A percentile compares a stretch with the other conserved stretches of the same genome.
Conservation (phyloP, 345 rosid species). For the Linum usitatissimum region DNA sequence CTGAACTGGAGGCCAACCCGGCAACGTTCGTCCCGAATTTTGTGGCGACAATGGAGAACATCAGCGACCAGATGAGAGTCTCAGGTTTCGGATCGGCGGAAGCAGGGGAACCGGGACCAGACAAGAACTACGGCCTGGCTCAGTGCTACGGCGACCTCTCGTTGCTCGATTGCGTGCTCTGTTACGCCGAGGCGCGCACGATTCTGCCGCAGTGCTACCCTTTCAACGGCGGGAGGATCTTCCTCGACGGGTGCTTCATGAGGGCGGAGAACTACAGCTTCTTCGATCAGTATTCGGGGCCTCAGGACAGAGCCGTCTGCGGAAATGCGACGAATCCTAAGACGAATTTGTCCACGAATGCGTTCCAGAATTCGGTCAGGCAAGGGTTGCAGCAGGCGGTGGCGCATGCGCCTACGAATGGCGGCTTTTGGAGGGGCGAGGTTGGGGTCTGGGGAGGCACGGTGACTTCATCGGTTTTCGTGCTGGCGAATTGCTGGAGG, state of each 20-base stretch:
- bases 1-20: conserved; percentile 45
- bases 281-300: conserved; percentile 51
- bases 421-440: conserved; percentile 39
- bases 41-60: conserved; percentile 69
- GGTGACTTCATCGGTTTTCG: conserved; percentile 44
- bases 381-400: conserved; percentile 36
- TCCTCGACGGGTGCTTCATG: conserved; percentile 94
- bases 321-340: conserved; percentile 52
- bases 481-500: conserved; percentile 78
- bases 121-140: conserved; percentile 61
- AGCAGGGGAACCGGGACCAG: conserved; percentile 56
- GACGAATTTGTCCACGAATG: conserved; percentile 14
- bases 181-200: conserved; percentile 85
- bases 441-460: conserved; percentile 21
- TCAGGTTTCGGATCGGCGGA: conserved; percentile 50
- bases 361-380: conserved; percentile 38
- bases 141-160: conserved; percentile 90
- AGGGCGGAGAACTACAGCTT: conserved; percentile 79
- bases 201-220: conserved; percentile 88
- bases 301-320: conserved; percentile 45
- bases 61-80: conserved; percentile 49
- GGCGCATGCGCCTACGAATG: conserved; percentile 30
- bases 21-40: conserved; percentile 60
- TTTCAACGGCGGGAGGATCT: conserved; percentile 60
- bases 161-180: conserved; percentile 65